Percentiles rank a stretch among this genome's conserved stretches.
phyloP scores from a whole-genome alignment of 2,329 filamentous ascomycete species.

The Emmonsia crescens region DNA sequence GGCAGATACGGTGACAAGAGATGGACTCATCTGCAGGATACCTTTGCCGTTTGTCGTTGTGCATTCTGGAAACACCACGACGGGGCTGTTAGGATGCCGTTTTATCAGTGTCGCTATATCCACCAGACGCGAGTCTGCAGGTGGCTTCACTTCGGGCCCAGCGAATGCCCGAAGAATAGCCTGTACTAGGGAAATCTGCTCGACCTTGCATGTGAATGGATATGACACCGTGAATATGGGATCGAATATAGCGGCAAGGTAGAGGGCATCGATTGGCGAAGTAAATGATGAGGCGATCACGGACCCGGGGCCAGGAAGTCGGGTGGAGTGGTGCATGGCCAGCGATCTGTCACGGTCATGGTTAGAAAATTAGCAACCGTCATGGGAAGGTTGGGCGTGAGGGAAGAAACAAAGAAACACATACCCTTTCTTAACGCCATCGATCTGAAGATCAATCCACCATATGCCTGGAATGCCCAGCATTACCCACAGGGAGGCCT shows the following conservation, averaged over 20 bases:
- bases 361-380: background rate
- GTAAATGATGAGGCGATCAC: constrained; percentile 88
- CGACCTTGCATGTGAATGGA: constrained; percentile 61
- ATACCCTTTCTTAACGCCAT: constrained; percentile 84
- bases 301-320: constrained; percentile 66
- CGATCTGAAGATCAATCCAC: constrained; percentile 98
- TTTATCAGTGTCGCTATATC: constrained; percentile 53
- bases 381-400: background rate
- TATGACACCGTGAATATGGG: constrained; percentile 86
- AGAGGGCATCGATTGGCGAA: constrained; percentile 83
- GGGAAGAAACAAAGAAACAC: constrained; percentile 13
- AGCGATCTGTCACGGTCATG: constrained; percentile 44
- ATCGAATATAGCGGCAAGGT: constrained; percentile 91
- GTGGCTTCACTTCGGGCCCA: constrained; percentile 41
- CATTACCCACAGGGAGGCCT: constrained; percentile 77
- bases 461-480: constrained; percentile 85
- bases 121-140: constrained; percentile 42
- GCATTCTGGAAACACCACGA: constrained; percentile 87
- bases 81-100: constrained; percentile 60
- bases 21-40: constrained; percentile 72
- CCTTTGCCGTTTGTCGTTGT: constrained; percentile 89
- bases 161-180: constrained; percentile 66
- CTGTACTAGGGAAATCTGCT: constrained; percentile 62
- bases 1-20: constrained; percentile 56
- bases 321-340: constrained; percentile 58